A percentile compares a stretch with the other conserved stretches of the same genome.
These are phyloP conservation scores for Fusarium albosuccineum DNA, from an alignment of 2,329 filamentous ascomycete species.

Conservation along the genomic window DNA sequence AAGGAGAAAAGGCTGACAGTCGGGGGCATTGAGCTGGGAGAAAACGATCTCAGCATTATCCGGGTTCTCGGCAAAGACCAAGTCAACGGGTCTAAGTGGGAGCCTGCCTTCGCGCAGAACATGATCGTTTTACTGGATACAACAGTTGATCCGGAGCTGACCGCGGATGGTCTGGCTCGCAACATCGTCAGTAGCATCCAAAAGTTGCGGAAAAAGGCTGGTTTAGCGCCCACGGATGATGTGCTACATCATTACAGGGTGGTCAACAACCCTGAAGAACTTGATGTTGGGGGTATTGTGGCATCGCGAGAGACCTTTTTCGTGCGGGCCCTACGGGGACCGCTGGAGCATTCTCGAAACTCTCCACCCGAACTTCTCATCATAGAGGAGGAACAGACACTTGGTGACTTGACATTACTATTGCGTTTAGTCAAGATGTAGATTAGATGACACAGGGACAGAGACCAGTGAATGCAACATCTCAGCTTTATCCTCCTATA, in stretches of 20 bases:
- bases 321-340: not conserved
- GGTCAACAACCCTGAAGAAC: constrained; percentile 2
- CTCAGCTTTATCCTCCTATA: constrained; percentile 61
- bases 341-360: not conserved
- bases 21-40: constrained; percentile 81
- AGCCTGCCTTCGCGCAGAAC: constrained; percentile 42
- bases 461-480: too few species aligned
- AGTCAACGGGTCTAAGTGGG: constrained; percentile 32
- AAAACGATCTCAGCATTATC: constrained; percentile 73
- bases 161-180: constrained; percentile 81
- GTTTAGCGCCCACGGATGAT: constrained; percentile 86
- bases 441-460: not conserved
- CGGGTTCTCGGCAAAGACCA: constrained; percentile 17
- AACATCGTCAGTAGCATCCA: constrained; percentile 92
- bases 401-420: constrained; percentile 1
- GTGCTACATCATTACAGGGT: constrained; percentile 57
- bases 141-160: constrained; percentile 77
- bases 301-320: constrained; percentile 1
- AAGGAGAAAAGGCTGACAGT: constrained; percentile 78
- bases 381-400: constrained; percentile 4
- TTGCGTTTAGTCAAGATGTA: not conserved
- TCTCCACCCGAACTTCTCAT: not conserved
- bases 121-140: constrained; percentile 84
- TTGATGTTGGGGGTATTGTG: not conserved
- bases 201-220: constrained; percentile 87